These are phyloP conservation scores for Ophiostoma sp. DNA, from an alignment of 2,329 filamentous ascomycete species.

Conservation along the genomic window DNA sequence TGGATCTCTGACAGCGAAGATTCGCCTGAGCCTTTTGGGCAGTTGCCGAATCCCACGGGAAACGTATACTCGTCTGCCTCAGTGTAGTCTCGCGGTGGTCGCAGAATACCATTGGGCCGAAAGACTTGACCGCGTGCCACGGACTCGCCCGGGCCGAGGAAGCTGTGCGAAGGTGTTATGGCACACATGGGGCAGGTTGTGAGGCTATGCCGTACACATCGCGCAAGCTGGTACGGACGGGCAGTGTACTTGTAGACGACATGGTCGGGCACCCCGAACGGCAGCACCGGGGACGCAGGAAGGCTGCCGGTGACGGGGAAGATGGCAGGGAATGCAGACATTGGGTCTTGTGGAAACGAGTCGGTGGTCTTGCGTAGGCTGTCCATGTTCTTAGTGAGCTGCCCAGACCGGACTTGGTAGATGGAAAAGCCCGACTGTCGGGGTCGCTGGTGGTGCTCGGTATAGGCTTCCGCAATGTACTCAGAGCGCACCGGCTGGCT, in stretches of 20 bases:
- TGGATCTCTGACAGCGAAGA: slow-evolving; percentile 3
- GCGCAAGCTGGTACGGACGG: background rate
- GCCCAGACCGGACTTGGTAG: background rate
- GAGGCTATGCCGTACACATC: slow-evolving; percentile 18
- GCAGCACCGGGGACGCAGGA: background rate
- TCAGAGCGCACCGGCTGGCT: background rate
- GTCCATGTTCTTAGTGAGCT: background rate
- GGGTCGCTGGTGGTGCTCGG: background rate
- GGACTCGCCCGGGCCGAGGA: slow-evolving; percentile 19
- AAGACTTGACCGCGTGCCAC: background rate
- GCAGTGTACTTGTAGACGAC: slow-evolving; percentile 19
- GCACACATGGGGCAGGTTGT: slow-evolving; percentile 22
- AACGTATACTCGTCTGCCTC: background rate
- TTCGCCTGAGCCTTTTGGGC: background rate
- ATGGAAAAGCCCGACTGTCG: background rate
- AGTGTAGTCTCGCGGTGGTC: background rate
- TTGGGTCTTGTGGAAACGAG: background rate
- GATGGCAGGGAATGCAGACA: background rate
- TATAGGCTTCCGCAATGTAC: slow-evolving; percentile 18
- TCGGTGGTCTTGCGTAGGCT: background rate
- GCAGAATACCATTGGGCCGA: background rate
- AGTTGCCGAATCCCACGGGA: background rate
- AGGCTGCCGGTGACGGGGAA: slow-evolving; percentile 14
- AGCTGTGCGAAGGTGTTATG: slow-evolving; percentile 18
- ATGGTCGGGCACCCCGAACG: slow-evolving; percentile 15